phyloP scores from a whole-genome alignment of 176 grass and related monocot species.

The Saccharum officinarum region DNA sequence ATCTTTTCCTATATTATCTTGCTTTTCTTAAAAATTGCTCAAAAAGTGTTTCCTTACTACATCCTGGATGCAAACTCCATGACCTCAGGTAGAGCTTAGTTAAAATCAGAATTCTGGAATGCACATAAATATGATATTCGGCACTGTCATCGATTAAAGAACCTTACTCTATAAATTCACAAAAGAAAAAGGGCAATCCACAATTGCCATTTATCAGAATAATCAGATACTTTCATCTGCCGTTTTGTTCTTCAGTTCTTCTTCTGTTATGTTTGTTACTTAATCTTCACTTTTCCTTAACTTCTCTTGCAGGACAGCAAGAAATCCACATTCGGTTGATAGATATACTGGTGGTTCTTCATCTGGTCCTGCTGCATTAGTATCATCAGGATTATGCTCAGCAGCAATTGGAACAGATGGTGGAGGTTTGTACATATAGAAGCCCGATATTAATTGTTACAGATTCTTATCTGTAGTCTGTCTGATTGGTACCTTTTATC shows the following conservation, averaged over 20 bases:
- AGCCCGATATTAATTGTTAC: not conserved
- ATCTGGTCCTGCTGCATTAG: constrained; percentile 92
- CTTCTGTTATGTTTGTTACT: constrained; percentile 15
- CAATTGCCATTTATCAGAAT: not conserved
- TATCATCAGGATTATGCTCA: constrained; percentile 90
- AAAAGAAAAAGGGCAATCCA: not conserved
- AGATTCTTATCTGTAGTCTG: constrained; percentile 7
- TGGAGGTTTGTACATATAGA: constrained; percentile 62
- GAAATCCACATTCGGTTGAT: constrained; percentile 94
- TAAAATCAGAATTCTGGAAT: not conserved
- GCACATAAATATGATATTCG: not conserved
- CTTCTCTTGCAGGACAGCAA: constrained; percentile 66
- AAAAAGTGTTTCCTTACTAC: not conserved
- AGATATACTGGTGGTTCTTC: constrained; percentile 99
- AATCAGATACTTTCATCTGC: constrained; percentile 13
- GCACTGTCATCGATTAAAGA: not conserved
- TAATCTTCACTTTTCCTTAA: constrained; percentile 22
- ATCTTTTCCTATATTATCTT: not conserved
- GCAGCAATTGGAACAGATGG: constrained; percentile 92
- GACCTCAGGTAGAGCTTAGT: not conserved
- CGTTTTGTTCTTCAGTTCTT: constrained; percentile 25
- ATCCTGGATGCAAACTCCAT: not conserved
- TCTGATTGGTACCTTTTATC: constrained; percentile 19
- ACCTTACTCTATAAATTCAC: not conserved
- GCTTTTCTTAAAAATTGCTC: not conserved